Percentiles rank a stretch among this genome's conserved stretches.
phyloP scores from a whole-genome alignment of 371 early-diverging fungal genomes.

The Mucor velutinosus region DNA sequence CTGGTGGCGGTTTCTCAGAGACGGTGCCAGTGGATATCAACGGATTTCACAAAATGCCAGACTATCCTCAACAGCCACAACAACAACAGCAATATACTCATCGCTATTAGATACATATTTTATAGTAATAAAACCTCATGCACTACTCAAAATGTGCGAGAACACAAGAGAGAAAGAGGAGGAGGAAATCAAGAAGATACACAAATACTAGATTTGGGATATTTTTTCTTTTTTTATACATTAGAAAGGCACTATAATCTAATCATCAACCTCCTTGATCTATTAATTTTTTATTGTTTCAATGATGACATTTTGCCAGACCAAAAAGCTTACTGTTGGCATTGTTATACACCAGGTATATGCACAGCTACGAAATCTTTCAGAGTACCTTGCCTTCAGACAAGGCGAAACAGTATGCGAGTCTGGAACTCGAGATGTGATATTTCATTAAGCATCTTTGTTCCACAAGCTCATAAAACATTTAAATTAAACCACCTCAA shows the following conservation, averaged over 20 bases:
- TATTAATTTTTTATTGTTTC: background rate
- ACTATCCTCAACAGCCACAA: conserved; percentile 8
- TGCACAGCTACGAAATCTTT: too few species aligned
- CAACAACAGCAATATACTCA: conserved; percentile 19
- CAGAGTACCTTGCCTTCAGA: background rate
- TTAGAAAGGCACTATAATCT: background rate
- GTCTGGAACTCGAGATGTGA: background rate
- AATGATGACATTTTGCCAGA: background rate
- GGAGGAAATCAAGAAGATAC: background rate
- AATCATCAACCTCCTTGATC: background rate
- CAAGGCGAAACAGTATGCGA: background rate
- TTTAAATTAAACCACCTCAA: background rate
- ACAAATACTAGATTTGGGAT: background rate
- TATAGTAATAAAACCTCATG: background rate
- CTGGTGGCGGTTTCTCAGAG: conserved; percentile 16
- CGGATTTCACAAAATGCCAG: conserved; percentile 26
- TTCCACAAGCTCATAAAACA: background rate
- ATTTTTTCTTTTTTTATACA: background rate
- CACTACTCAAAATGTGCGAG: background rate
- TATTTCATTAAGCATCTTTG: background rate
- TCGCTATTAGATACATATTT: conserved; percentile 18
- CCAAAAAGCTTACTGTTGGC: background rate
- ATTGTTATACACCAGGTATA: background rate
- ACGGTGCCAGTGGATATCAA: conserved; percentile 17
- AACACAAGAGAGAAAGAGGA: background rate